Base-by-base conservation (phyloP, 768 basidiomycete genomes). In the Daedaleopsis sinensis region DNA sequence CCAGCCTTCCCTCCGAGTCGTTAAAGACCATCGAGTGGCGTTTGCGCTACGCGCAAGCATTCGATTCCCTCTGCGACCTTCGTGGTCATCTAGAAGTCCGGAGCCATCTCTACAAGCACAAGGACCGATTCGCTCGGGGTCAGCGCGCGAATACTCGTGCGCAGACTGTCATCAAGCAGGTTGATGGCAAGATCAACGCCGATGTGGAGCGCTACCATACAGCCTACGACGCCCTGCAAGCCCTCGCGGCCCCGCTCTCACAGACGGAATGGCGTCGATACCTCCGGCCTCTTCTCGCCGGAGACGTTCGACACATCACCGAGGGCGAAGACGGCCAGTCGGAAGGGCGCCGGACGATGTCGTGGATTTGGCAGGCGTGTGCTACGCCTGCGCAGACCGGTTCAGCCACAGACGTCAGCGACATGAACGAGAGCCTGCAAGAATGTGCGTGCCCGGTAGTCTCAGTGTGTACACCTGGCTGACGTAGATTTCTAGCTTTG, bases 361-460 rank as follows among this genome's bases (percentile, higher is more conserved):
- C 65, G 10, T 67, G 65, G 65, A 64, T 67, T n/a, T 67, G 62
- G 65, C 19, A 4, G 39, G 48, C 12, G 27, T 32, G 27, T 44
- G 24, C 50, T 37, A 24, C 24, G 21, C 10, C 50, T 19, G 21
- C 16, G 44, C 44, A 46, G 9, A 18, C n/a, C 44, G 44, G 21
- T 21, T 18, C 44, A 15, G n/a, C 15, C 7, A n/a, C 44, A 13
- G 15, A 43, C 4, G 42, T 15, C 15, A 16, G 44, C 15, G 18
- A 18, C 21, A n/a, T 46, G 44, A 9, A 46, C 3, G 44, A 15
- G 12, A 46, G 44, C 18, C 44, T 46, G 15, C 15, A 15, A 9
- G 44, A 46, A 46, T 46, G 44, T 46, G n/a, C 44, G 44, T 32
- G 27, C 27, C 27, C n/a, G 18, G 18, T 46, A 7, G 18, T 46